phyloP scores from a whole-genome alignment of 2,329 filamentous ascomycete genomes.

The Aspergillus sp. region DNA sequence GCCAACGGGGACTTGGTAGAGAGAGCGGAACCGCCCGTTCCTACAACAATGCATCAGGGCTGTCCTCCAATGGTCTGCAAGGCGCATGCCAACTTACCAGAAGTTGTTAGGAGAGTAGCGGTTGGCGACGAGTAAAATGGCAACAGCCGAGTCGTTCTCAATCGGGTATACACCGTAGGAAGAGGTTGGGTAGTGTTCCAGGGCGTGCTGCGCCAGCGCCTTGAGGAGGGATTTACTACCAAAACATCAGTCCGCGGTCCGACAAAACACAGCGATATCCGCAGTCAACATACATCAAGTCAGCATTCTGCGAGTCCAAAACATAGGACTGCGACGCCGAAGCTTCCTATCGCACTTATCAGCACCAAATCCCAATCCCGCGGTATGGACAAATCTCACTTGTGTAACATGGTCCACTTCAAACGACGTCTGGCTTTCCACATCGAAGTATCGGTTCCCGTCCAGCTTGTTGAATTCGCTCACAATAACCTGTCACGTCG shows the following conservation, averaged over 20 bases:
- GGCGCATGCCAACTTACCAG: slow-evolving; percentile 59
- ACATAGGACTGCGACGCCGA: slow-evolving; percentile 77
- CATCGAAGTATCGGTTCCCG: slow-evolving; percentile 82
- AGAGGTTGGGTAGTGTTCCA: slow-evolving; percentile 84
- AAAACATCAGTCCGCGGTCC: neutral
- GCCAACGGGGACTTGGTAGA: slow-evolving; percentile 74
- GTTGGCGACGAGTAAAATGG: slow-evolving; percentile 84
- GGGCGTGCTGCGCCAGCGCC: slow-evolving; percentile 70
- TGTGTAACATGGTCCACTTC: slow-evolving; percentile 81
- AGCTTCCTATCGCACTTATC: slow-evolving; percentile 62
- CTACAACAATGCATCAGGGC: slow-evolving; percentile 41
- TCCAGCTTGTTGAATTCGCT: slow-evolving; percentile 83
- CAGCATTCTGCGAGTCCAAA: slow-evolving; percentile 71
- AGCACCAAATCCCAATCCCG: slow-evolving; percentile 15
- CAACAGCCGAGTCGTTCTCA: slow-evolving; percentile 71
- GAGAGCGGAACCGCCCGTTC: slow-evolving; percentile 94
- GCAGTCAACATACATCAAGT: slow-evolving; percentile 68
- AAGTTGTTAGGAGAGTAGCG: slow-evolving; percentile 98
- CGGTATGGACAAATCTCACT: slow-evolving; percentile 40
- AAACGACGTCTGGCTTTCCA: slow-evolving; percentile 84
- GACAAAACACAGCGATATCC: neutral
- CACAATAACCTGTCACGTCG: slow-evolving; percentile 64
- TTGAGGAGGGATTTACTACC: slow-evolving; percentile 79
- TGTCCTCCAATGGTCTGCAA: neutral
- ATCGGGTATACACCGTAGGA: slow-evolving; percentile 81